These are phyloP conservation scores for Exophiala bonariae DNA, from an alignment of 2,329 filamentous ascomycete genomes.

Conservation along the genomic window DNA sequence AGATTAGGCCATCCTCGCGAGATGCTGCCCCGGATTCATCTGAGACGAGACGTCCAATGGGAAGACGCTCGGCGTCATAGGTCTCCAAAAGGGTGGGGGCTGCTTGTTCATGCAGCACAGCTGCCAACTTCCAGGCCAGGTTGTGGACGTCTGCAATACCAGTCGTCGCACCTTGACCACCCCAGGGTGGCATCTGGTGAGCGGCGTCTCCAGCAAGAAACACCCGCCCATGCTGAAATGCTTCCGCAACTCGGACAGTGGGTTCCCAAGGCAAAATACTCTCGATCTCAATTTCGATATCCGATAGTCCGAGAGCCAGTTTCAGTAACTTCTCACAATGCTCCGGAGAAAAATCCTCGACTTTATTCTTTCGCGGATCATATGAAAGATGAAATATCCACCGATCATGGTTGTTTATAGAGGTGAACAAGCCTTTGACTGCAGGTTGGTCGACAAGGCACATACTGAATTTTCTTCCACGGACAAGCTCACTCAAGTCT, in stretches of 20 bases:
- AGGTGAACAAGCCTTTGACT: conserved; percentile 29
- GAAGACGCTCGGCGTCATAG: conserved; percentile 41
- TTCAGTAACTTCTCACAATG: conserved; percentile 27
- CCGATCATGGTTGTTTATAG: conserved; percentile 30
- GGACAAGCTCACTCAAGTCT: conserved; percentile 30
- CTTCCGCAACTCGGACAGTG: conserved; percentile 29
- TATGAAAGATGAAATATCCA: conserved; percentile 33
- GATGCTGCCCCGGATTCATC: conserved; percentile 13
- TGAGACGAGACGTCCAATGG: conserved; percentile 29
- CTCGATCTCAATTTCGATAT: conserved; percentile 34
- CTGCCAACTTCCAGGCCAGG: conserved; percentile 45
- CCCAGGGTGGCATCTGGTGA: conserved; percentile 32
- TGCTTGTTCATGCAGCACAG: conserved; percentile 31
- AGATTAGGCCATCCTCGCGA: conserved; percentile 14
- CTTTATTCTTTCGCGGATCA: conserved; percentile 24
- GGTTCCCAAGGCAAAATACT: conserved; percentile 37
- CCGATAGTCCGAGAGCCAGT: conserved; percentile 26
- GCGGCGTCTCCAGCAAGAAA: conserved; percentile 37
- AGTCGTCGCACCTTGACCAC: conserved; percentile 36
- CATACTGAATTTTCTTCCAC: conserved; percentile 35
- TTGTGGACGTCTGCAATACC: conserved; percentile 43
- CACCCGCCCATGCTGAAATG: conserved; percentile 30
- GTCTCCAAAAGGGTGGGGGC: conserved; percentile 34
- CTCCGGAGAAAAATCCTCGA: conserved; percentile 24
- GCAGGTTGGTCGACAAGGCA: conserved; percentile 32